These are phyloP conservation scores for Dryadomyces sulphureus DNA, from an alignment of 2,329 filamentous ascomycete species.

Conservation along the genomic window DNA sequence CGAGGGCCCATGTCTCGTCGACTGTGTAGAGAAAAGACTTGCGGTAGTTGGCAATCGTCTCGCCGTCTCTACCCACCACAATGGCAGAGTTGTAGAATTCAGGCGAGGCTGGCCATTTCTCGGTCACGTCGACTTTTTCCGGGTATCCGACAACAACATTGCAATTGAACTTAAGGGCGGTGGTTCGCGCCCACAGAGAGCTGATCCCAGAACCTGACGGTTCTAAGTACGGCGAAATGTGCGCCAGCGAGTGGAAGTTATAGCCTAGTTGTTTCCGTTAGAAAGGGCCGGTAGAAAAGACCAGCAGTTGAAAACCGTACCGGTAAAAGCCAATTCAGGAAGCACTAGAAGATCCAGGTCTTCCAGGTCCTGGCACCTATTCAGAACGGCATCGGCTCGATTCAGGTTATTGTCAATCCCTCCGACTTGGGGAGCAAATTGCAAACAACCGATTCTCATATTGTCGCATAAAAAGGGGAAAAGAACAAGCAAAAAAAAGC, in stretches of 20 bases:
- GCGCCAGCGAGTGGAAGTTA: constrained; percentile 55
- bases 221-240: constrained; percentile 58
- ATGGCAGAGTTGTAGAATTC: constrained; percentile 43
- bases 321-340: constrained; percentile 63
- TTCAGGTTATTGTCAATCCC: constrained; percentile 56
- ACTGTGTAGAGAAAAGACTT: constrained; percentile 45
- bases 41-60: constrained; percentile 45
- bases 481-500: neutral
- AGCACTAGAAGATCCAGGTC: constrained; percentile 58
- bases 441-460: constrained; percentile 34
- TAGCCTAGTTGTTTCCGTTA: constrained; percentile 44
- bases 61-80: constrained; percentile 41
- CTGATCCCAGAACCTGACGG: constrained; percentile 48
- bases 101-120: constrained; percentile 33
- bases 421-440: constrained; percentile 59
- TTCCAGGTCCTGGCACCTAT: constrained; percentile 35
- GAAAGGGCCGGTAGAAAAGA: neutral
- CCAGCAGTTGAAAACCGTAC: constrained; percentile 24
- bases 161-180: constrained; percentile 52
- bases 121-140: constrained; percentile 42
- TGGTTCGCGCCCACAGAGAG: constrained; percentile 55
- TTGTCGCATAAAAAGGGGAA: neutral
- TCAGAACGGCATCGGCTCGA: constrained; percentile 50
- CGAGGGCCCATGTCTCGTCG: constrained; percentile 47
- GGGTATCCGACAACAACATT: constrained; percentile 61